Percentiles rank a stretch among this genome's conserved stretches.
Evolutionary conservation across 108 stramenopile genomes (phyloP).

Genomic region (Fragilaria radians): DNA sequence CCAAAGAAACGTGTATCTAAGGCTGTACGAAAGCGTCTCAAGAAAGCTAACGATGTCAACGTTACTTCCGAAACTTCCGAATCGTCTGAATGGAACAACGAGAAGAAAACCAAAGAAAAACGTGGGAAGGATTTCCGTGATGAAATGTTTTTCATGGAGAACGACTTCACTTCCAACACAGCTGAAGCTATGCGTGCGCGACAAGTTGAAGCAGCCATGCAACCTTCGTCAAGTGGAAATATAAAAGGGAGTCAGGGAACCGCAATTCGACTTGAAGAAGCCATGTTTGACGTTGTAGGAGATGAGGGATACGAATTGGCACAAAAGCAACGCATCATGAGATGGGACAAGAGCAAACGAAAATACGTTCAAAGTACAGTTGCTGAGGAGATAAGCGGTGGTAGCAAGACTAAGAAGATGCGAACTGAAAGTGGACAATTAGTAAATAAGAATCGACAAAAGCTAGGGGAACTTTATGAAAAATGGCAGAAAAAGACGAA

Average conservation of each 20-base stretch:
- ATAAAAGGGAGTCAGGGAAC: constrained; percentile 38
- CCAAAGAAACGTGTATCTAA: constrained; percentile 83
- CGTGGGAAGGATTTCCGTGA: constrained; percentile 73
- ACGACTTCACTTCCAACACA: constrained; percentile 63
- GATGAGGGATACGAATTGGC: constrained; percentile 91
- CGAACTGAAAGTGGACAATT: constrained; percentile 79
- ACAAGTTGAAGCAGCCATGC: constrained; percentile 82
- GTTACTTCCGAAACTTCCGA: constrained; percentile 4
- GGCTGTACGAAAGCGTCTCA: constrained; percentile 84
- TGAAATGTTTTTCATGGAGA: constrained; percentile 77
- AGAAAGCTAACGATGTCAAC: constrained; percentile 49
- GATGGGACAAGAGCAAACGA: constrained; percentile 95
- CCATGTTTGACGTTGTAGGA: constrained; percentile 93
- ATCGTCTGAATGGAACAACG: background rate
- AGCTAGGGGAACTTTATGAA: constrained; percentile 91
- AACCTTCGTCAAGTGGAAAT: constrained; percentile 58
- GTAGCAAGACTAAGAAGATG: constrained; percentile 68
- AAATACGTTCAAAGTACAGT: constrained; percentile 89
- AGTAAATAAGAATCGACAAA: constrained; percentile 84
- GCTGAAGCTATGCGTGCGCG: constrained; percentile 60
- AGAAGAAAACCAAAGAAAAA: constrained; percentile 48
- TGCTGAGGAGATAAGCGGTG: constrained; percentile 69
- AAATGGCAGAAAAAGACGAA: constrained; percentile 97
- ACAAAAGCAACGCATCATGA: constrained; percentile 85
- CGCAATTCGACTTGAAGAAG: constrained; percentile 76